These are phyloP conservation scores for Cystofilobasidium macerans DNA, from an alignment of 768 basidiomycete species.

Conservation along the genomic window DNA sequence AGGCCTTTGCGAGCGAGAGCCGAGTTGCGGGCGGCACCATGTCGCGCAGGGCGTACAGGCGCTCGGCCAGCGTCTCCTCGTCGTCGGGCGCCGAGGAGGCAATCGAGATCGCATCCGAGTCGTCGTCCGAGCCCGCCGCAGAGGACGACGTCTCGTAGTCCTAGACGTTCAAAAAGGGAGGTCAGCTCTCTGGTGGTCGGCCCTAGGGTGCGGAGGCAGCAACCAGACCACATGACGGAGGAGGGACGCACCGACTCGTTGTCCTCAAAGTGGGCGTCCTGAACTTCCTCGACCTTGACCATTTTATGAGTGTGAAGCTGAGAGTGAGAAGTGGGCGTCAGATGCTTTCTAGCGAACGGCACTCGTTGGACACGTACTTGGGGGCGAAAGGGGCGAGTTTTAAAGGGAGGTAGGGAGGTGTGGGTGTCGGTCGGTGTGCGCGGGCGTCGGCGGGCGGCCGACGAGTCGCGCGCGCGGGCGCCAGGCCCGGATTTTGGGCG, in stretches of 20 bases:
- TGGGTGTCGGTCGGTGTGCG: neutral
- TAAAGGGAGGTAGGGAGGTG: neutral
- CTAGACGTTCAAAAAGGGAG: conserved; percentile 39
- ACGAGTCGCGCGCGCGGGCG: too few species aligned
- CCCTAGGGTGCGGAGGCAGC: neutral
- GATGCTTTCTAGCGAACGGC: neutral
- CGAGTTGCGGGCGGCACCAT: conserved; percentile 88
- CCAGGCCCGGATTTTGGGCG: too few species aligned
- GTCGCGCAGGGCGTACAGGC: conserved; percentile 81
- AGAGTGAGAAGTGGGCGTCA: neutral
- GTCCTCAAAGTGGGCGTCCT: conserved; percentile 36
- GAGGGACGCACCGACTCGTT: conserved; percentile 27
- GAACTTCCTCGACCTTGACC: conserved; percentile 83
- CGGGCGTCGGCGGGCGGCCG: too few species aligned
- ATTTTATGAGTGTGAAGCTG: conserved; percentile 39
- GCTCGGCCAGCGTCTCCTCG: conserved; percentile 70
- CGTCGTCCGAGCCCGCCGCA: conserved; percentile 54
- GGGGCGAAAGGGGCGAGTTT: neutral
- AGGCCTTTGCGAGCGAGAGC: conserved; percentile 54
- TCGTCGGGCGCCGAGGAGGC: conserved; percentile 52
- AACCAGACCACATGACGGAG: neutral
- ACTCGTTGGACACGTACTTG: neutral
- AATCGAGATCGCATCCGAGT: conserved; percentile 65
- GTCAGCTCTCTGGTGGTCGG: neutral
- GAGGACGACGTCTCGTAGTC: conserved; percentile 53